These are phyloP conservation scores for Phaeophleospora eucalypticola DNA, from an alignment of 2,329 filamentous ascomycete species.

Conservation along the genomic window DNA sequence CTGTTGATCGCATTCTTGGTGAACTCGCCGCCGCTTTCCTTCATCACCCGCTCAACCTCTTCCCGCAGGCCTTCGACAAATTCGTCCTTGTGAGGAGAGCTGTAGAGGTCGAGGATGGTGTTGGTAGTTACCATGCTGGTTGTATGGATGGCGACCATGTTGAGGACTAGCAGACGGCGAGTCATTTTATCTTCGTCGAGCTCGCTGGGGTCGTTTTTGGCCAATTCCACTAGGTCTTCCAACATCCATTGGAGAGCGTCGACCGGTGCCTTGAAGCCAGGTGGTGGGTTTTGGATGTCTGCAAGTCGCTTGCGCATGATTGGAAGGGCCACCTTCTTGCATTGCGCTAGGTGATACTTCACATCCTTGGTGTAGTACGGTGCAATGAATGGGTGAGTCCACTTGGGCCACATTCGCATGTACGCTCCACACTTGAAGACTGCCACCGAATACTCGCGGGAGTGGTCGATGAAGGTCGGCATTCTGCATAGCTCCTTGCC, in stretches of 20 bases:
- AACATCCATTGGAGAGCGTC: constrained; percentile 25
- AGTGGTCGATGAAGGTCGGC: constrained; percentile 17
- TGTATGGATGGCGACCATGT: constrained; percentile 28
- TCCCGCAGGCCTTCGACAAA: constrained; percentile 22
- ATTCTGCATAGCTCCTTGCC: constrained; percentile 19
- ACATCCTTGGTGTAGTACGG: constrained; percentile 10
- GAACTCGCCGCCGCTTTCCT: constrained; percentile 16
- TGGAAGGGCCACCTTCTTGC: constrained; percentile 12
- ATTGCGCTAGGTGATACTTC: constrained; percentile 10
- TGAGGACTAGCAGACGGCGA: constrained; percentile 21
- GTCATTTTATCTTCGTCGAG: constrained; percentile 16
- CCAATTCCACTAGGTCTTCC: constrained; percentile 14
- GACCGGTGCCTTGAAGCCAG: constrained; percentile 11
- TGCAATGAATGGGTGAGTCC: constrained; percentile 15
- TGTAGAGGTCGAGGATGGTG: constrained; percentile 22
- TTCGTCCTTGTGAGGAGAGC: constrained; percentile 13
- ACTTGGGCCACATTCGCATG: constrained; percentile 17
- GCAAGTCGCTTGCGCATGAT: constrained; percentile 16
- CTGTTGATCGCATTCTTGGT: constrained; percentile 24
- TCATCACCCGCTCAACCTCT: constrained; percentile 21
- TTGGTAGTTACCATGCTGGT: constrained; percentile 24
- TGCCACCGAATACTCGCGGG: constrained; percentile 17
- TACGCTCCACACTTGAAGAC: constrained; percentile 18
- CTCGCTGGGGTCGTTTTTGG: constrained; percentile 12
- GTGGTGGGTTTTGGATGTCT: constrained; percentile 9